These are phyloP conservation scores for Daldinia caldariorum DNA, from an alignment of 495 filamentous ascomycete species.

Conservation along the genomic window DNA sequence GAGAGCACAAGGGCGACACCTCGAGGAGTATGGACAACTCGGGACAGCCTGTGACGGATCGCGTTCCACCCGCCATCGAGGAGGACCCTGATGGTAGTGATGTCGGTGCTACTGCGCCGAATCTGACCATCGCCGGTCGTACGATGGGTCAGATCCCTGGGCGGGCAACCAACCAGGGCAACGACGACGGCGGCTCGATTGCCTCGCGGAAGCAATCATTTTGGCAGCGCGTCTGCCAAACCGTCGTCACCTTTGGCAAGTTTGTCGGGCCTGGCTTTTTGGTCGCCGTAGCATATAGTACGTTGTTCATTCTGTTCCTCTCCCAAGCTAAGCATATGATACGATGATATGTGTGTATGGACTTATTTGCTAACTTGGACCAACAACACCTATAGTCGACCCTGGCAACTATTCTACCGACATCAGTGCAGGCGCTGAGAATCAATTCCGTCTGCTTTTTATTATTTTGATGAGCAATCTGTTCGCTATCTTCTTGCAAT, in stretches of 20 bases:
- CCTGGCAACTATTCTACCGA: slow-evolving; percentile 89
- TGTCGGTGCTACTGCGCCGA: slow-evolving; percentile 6
- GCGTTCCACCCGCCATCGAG: slow-evolving; percentile 23
- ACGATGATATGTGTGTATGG: neutral
- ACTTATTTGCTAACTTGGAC: slow-evolving; percentile 18
- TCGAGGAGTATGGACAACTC: slow-evolving; percentile 44
- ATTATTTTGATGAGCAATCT: slow-evolving; percentile 84
- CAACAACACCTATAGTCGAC: slow-evolving; percentile 68
- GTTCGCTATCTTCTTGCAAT: slow-evolving; percentile 85
- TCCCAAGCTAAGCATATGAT: neutral
- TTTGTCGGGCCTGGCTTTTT: slow-evolving; percentile 92
- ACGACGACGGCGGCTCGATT: slow-evolving; percentile 14
- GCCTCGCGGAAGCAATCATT: slow-evolving; percentile 29
- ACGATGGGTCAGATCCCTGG: slow-evolving; percentile 27
- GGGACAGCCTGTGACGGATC: slow-evolving; percentile 36
- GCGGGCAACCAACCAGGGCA: neutral
- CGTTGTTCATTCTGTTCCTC: slow-evolving; percentile 27
- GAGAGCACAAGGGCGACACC: slow-evolving; percentile 42
- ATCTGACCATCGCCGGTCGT: slow-evolving; percentile 28
- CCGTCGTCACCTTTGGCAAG: slow-evolving; percentile 70
- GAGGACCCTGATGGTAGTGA: slow-evolving; percentile 29
- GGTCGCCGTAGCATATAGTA: slow-evolving; percentile 74
- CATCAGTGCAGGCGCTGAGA: slow-evolving; percentile 75
- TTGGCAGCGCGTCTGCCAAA: slow-evolving; percentile 45
- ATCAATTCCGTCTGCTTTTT: slow-evolving; percentile 76